Evolutionary conservation across 139 green algal genomes (phyloP), one percentile per base, ranked within the genome.

Genomic region (Micromonas pusilla): DNA sequence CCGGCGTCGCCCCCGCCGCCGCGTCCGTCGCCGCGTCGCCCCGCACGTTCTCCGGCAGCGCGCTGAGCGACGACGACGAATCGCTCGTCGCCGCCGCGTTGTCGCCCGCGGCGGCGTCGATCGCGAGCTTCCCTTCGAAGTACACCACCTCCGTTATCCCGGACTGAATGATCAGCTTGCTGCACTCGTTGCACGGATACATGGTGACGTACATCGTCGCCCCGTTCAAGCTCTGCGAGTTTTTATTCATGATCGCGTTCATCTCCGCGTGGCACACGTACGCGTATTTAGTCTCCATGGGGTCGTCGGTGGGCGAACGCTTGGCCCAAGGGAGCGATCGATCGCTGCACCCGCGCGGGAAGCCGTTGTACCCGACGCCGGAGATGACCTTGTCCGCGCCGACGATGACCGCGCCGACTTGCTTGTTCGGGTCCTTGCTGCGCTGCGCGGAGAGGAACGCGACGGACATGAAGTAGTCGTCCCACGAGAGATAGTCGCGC

Each of bases 381-480:
- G 97, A 86, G 54, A 99, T 98, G 66, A 99, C 87, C 21, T 97
- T 90, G 33, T 96, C 57, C 20, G 72, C 23, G 28, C 70, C 62
- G 4, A 87, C 85, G 45, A 89, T 88, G 81, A 73, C 83, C 30
- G 85, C 85, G 19, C 82, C 72, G 1, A 93, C 94, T 91, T 99
- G 96, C 83, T 97, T 97, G 83, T 94, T 94, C 2, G 96, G 96
- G 73, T 99, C 96, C 76, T 99, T 99, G 6, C 87, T 95, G 0
- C 96, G 83, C 85, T 97, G 86, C 1, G 94, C 90, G 30, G 85
- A 93, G 9, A 99, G 85, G 67, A 97, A 97, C 0, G 95, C 95
- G 26, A 99, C 77, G 0, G 92, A 87, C 94, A 99, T 99, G 85
- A 99, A 99, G 90, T 99, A 99, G 66, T 99, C 96, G 70, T 99